A percentile compares a stretch with the other conserved stretches of the same genome.
These are phyloP conservation scores for Aegilops sharonensis DNA, from an alignment of 176 grass and related monocot genomes.

Conservation along the genomic window DNA sequence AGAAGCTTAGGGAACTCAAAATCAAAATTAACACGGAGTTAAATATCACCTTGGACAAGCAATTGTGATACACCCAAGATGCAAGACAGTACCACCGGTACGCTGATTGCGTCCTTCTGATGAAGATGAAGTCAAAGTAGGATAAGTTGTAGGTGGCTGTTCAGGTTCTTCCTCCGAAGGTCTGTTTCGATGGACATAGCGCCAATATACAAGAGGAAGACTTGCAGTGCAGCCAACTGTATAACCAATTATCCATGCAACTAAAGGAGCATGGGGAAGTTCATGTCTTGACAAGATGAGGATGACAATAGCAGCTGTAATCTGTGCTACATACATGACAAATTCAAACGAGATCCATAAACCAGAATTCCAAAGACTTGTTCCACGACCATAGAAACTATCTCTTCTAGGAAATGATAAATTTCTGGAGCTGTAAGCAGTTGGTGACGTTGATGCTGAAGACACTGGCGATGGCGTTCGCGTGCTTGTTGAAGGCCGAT, in stretches of 20 bases:
- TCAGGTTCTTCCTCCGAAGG: conserved; percentile 55
- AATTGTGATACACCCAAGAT: conserved; percentile 41
- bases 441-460: conserved; percentile 50
- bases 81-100: conserved; percentile 17
- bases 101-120: conserved; percentile 45
- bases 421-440: conserved; percentile 57
- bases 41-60: conserved; percentile 50
- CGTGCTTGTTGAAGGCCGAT: conserved; percentile 53
- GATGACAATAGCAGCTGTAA: conserved; percentile 73
- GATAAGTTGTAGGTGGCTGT: conserved; percentile 42
- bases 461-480: conserved; percentile 41
- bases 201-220: conserved; percentile 91
- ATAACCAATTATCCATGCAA: conserved; percentile 90
- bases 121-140: conserved; percentile 53
- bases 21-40: background rate
- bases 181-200: conserved; percentile 79
- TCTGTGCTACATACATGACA: conserved; percentile 68
- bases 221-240: conserved; percentile 75
- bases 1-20: conserved; percentile 18
- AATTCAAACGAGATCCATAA: conserved; percentile 90
- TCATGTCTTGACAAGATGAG: conserved; percentile 76
- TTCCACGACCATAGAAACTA: conserved; percentile 65
- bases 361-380: conserved; percentile 86
- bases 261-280: conserved; percentile 70
- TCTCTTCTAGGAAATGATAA: conserved; percentile 54